Conservation (phyloP, 495 filamentous ascomycete genomes). For the Penicillium cinerascens region DNA sequence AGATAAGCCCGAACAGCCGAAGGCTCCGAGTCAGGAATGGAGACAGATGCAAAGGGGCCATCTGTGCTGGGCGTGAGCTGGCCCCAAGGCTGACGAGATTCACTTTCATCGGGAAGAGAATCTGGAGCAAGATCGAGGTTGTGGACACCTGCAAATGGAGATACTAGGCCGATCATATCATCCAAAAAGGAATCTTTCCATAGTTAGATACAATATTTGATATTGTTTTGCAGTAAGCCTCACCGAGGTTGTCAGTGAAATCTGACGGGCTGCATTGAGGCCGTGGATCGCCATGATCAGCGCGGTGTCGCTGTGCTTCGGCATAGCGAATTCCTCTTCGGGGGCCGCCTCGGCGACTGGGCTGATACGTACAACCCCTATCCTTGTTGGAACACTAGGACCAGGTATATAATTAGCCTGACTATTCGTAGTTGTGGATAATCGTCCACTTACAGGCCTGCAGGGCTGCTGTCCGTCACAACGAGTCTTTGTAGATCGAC, state of each 20-base stretch:
- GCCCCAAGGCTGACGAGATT: conserved; percentile 14
- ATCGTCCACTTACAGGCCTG: conserved; percentile 36
- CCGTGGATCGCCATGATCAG: not conserved
- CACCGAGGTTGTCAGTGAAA: conserved; percentile 12
- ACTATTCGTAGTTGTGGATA: not conserved
- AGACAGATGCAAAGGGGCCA: conserved; percentile 12
- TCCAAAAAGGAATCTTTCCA: conserved; percentile 14
- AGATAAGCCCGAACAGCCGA: conserved; percentile 20
- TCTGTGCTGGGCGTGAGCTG: conserved; percentile 24
- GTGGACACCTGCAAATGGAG: conserved; percentile 16
- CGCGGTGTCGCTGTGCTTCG: conserved; percentile 5
- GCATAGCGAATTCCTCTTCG: conserved; percentile 27
- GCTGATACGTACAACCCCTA: conserved; percentile 44
- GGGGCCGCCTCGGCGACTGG: conserved; percentile 48
- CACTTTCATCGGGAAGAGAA: conserved; percentile 10
- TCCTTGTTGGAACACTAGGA: conserved; percentile 40
- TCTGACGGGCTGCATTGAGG: conserved; percentile 1
- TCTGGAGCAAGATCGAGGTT: conserved; percentile 21
- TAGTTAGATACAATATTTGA: not conserved
- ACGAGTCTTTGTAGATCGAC: conserved; percentile 49
- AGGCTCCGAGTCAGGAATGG: conserved; percentile 3
- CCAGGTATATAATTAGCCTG: not conserved
- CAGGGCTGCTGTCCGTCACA: conserved; percentile 50
- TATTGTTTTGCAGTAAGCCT: not conserved
- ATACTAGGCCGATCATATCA: conserved; percentile 14